Evolutionary conservation across 2,329 filamentous ascomycete genomes (phyloP).

Genomic region (Aspergillus ruber): DNA sequence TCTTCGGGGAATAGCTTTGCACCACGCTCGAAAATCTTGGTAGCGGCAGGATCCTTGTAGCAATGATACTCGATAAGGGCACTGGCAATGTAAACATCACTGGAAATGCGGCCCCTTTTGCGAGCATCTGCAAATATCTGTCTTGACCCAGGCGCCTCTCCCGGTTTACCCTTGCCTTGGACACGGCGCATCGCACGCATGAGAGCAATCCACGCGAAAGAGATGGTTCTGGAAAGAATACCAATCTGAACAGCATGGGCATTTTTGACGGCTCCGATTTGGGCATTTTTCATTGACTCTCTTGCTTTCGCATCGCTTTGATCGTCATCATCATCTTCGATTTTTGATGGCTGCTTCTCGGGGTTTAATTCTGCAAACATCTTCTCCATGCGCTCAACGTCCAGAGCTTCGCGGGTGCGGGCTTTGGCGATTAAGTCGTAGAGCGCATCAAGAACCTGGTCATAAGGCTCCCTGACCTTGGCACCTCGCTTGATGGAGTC

Average conservation of each 20-base stretch:
- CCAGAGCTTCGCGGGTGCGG: constrained; percentile 59
- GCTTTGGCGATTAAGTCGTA: constrained; percentile 75
- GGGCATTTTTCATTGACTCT: constrained; percentile 47
- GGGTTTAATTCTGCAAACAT: constrained; percentile 41
- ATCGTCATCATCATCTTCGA: constrained; percentile 52
- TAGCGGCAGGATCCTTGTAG: constrained; percentile 87
- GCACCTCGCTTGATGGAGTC: constrained; percentile 58
- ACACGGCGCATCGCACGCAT: constrained; percentile 91
- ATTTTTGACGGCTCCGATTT: constrained; percentile 55
- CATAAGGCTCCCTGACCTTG: constrained; percentile 75
- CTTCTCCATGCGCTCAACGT: constrained; percentile 50
- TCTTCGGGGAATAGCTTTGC: constrained; percentile 91
- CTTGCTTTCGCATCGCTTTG: constrained; percentile 43
- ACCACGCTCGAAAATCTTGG: constrained; percentile 92
- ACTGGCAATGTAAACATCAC: constrained; percentile 89
- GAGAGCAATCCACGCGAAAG: constrained; percentile 89
- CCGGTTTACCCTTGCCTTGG: constrained; percentile 73
- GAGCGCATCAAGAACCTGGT: constrained; percentile 75
- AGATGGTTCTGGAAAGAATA: constrained; percentile 75
- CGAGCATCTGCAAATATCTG: constrained; percentile 86
- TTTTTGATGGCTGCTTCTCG: constrained; percentile 31
- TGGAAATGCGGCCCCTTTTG: constrained; percentile 78
- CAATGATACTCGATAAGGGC: constrained; percentile 92
- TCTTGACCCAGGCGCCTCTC: constrained; percentile 65
- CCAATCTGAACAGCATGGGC: constrained; percentile 67